Evolutionary conservation across 164 flowering plant species (phyloP), one percentile per base, ranked within the genome.

Genomic region (Vitis rupestris): DNA sequence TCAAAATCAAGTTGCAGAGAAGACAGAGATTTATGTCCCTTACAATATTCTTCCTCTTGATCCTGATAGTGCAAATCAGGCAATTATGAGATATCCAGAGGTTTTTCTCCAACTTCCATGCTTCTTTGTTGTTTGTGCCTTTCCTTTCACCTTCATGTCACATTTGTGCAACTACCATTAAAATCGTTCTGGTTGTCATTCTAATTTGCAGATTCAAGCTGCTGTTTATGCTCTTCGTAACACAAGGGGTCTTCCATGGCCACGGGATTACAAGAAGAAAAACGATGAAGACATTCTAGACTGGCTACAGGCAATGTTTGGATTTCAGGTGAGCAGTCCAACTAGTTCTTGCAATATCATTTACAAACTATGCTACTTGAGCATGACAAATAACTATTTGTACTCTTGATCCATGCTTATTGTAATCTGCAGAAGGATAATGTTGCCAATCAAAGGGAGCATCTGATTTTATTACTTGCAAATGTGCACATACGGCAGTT

Each of bases 191-290:
- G 30, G 19, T 59, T 70, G n/a, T 12, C 67, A 13, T 10, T 73
- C 60, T 65, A 19, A 66, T 61, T 31, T 78, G 63, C 80, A 96
- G 99, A 93, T 96, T 72, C 90, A 84, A 86, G 98, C 98, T 78
- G 87, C 94, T 79, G 95, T 93, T 67, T n/a, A 70, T 75, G 99
- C 99, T 37, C 97, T 96, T 61, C 94, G 99, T 12, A 93, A 92
- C 73, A 93, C 91, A 3, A 86, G 99, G 78, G 99, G 99, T 64
- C 91, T 96, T 56, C 99, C 98, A n/a, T 96, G 97, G 98, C 97
- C 97, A 3, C 84, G 79, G 63, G 97, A 82, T 59, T 75, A 86
- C 84, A 88, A 86, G 74, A 90, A 87, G 82, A 93, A 87, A 74
- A 79, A 78, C 27, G 96, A 91, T 74, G 99, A 90, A 74, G 99